Percentiles rank a stretch among this genome's conserved stretches.
Evolutionary conservation across 2,329 filamentous ascomycete genomes (phyloP).

Genomic region (Phialophora verrucosa): DNA sequence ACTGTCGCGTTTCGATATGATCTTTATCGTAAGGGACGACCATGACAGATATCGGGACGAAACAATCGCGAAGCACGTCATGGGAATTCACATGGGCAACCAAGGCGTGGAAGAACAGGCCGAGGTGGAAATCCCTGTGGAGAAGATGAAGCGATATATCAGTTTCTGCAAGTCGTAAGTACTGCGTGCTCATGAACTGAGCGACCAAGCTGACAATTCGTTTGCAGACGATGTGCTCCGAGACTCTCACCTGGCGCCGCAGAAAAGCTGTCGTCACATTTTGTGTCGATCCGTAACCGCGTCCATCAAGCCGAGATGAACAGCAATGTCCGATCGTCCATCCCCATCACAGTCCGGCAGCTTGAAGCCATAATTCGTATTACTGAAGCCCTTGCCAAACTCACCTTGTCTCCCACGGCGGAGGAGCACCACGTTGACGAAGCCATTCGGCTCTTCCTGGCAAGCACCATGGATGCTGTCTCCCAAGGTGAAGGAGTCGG

Average conservation of each 20-base stretch:
- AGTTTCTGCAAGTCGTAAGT: constrained; percentile 93
- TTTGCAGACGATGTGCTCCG: constrained; percentile 79
- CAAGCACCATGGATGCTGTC: constrained; percentile 96
- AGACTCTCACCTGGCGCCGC: constrained; percentile 87
- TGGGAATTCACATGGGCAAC: constrained; percentile 94
- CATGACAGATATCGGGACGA: constrained; percentile 90
- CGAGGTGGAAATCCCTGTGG: constrained; percentile 87
- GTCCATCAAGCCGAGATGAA: constrained; percentile 90
- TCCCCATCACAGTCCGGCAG: constrained; percentile 96
- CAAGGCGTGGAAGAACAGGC: constrained; percentile 79
- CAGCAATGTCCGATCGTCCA: constrained; percentile 86
- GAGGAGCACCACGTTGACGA: constrained; percentile 94
- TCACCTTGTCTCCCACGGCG: constrained; percentile 82
- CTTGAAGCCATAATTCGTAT: constrained; percentile 97
- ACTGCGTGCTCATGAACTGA: neutral
- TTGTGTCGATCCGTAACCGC: constrained; percentile 92
- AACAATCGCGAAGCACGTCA: constrained; percentile 93
- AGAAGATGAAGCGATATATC: constrained; percentile 97
- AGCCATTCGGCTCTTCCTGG: constrained; percentile 94
- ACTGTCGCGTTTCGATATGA: constrained; percentile 98
- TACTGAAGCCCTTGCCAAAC: constrained; percentile 91
- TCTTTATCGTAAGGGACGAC: constrained; percentile 97
- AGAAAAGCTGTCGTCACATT: constrained; percentile 95
- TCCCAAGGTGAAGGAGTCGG: constrained; percentile 79
- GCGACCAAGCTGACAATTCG: constrained; percentile 9